Evolutionary conservation across 441 rosid genomes (phyloP).

Genomic region (Omphalea diandra): DNA sequence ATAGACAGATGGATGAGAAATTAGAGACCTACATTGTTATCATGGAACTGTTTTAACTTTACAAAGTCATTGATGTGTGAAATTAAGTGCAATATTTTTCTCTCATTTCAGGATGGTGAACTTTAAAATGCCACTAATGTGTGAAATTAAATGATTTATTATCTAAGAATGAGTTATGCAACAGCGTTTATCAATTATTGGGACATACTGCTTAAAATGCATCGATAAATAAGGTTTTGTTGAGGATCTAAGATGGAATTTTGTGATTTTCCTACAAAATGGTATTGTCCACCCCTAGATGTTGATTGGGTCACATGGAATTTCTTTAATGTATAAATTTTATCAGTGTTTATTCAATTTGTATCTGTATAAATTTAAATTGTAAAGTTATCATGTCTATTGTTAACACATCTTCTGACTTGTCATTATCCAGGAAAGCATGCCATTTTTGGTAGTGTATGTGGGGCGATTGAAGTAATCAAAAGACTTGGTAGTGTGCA

Average conservation of each 20-base stretch:
- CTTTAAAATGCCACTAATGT: no score
- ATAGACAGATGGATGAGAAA: no score
- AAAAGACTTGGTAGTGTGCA: slow-evolving; percentile 97
- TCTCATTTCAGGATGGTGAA: no score
- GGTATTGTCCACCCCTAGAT: neutral
- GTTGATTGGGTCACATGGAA: neutral
- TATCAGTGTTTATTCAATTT: neutral
- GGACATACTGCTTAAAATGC: neutral
- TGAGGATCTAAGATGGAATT: neutral
- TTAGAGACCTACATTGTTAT: no score
- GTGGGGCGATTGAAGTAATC: slow-evolving; percentile 87
- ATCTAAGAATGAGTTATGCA: neutral
- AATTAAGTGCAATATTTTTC: no score
- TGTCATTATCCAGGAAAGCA: slow-evolving; percentile 68
- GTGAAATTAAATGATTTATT: neutral
- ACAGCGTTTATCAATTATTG: neutral
- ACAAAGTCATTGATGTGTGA: no score
- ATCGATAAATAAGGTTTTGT: neutral
- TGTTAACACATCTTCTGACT: neutral
- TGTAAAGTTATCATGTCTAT: neutral
- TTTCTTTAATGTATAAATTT: neutral
- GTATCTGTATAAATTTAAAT: neutral
- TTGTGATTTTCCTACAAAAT: neutral
- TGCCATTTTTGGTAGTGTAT: slow-evolving; percentile 94
- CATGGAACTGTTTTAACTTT: no score